phyloP scores from a whole-genome alignment of 177 flowering plant species.

The Tripterygium wilfordii region DNA sequence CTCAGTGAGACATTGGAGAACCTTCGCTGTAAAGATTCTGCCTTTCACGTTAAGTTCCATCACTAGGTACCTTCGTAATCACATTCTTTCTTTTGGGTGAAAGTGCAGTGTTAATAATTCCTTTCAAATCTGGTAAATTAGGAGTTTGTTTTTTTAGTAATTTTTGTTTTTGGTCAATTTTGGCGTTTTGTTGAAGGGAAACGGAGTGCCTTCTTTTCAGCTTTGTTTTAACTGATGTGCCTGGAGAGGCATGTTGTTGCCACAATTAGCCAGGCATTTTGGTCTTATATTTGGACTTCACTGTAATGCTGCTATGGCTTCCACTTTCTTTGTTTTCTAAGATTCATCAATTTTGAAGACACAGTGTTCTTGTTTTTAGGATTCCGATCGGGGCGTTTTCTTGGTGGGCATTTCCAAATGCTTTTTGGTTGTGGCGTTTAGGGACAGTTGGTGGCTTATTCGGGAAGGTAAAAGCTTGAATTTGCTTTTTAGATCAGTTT shows the following conservation, averaged over 20 bases:
- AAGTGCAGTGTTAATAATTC: neutral
- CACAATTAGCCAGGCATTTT: constrained; percentile 17
- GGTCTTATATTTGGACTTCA: constrained; percentile 18
- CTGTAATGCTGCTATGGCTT: neutral
- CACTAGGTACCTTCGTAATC: constrained; percentile 7
- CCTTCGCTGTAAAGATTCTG: constrained; percentile 22
- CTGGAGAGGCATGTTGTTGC: constrained; percentile 8
- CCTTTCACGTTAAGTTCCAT: constrained; percentile 22
- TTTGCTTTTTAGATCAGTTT: neutral
- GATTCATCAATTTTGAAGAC: neutral
- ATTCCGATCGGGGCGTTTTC: constrained; percentile 14
- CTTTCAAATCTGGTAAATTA: constrained; percentile 7
- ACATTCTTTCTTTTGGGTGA: neutral
- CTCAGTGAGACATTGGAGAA: neutral
- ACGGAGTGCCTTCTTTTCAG: too few relatives aligned
- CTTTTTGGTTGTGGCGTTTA: constrained; percentile 1
- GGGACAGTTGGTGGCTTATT: neutral
- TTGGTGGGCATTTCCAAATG: constrained; percentile 1
- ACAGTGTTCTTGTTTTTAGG: constrained; percentile 1
- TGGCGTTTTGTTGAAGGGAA: constrained; percentile 5
- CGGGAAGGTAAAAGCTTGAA: constrained; percentile 9
- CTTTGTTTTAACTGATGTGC: constrained; percentile 2
- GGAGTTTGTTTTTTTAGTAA: too few relatives aligned
- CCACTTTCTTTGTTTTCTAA: neutral
- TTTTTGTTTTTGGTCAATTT: neutral